Evolutionary conservation across 352 stramenopile genomes (phyloP).

Genomic region (Phytophthora hybrid): DNA sequence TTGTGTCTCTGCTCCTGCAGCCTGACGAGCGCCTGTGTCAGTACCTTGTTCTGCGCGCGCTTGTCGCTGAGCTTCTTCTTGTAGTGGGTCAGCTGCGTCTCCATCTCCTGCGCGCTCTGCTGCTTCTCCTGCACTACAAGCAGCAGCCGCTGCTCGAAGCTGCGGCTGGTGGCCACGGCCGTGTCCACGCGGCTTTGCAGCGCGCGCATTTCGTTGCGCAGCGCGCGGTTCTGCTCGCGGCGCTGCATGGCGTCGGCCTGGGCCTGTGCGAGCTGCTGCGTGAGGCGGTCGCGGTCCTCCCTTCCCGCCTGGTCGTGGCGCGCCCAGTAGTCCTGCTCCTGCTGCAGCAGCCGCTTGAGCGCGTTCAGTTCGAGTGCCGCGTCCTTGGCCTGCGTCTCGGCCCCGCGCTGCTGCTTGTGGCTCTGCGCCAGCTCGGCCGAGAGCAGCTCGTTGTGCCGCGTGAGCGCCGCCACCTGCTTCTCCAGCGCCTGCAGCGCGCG

Average conservation of each 20-base stretch:
- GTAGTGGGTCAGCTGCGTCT: conserved; percentile 49
- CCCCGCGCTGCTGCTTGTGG: conserved; percentile 18
- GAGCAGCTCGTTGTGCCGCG: conserved; percentile 64
- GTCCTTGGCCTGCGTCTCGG: conserved; percentile 36
- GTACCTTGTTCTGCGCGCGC: conserved; percentile 61
- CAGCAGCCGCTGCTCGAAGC: conserved; percentile 63
- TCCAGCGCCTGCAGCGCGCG: conserved; percentile 62
- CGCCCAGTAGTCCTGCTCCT: conserved; percentile 63
- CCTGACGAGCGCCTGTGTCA: conserved; percentile 60
- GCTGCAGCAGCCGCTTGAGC: conserved; percentile 51
- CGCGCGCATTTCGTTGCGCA: conserved; percentile 51
- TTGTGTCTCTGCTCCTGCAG: conserved; percentile 38
- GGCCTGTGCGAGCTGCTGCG: conserved; percentile 40
- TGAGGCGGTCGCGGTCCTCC: conserved; percentile 45
- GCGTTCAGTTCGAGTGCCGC: conserved; percentile 44
- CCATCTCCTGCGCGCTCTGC: conserved; percentile 42
- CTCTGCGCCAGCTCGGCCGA: conserved; percentile 25
- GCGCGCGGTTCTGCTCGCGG: conserved; percentile 43
- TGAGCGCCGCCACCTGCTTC: conserved; percentile 58
- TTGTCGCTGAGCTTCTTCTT: conserved; percentile 64
- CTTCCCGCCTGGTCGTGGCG: conserved; percentile 32
- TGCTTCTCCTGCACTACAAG: conserved; percentile 56
- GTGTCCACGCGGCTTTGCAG: conserved; percentile 62
- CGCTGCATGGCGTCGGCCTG: conserved; percentile 41
- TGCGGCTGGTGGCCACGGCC: conserved; percentile 51